phyloP scores from a whole-genome alignment of 345 rosid genomes.

The Boechera stricta region DNA sequence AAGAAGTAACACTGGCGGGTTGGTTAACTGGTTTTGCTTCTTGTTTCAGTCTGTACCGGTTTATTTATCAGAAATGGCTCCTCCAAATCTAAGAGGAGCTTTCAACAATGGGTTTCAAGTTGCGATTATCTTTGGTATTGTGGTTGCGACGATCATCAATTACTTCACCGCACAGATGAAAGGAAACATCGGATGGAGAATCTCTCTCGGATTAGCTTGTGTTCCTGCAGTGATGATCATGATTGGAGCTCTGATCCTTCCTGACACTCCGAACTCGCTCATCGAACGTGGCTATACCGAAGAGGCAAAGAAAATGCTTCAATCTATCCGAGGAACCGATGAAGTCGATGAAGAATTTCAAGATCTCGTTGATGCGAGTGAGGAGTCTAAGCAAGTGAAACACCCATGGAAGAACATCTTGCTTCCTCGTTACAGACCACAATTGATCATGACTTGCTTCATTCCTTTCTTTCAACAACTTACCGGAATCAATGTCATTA shows the following conservation, averaged over 20 bases:
- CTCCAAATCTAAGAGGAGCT: conserved; percentile 72
- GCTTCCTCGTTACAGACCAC: conserved; percentile 65
- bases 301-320: conserved; percentile 63
- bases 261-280: conserved; percentile 83
- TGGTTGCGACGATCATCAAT: conserved; percentile 70
- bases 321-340: conserved; percentile 58
- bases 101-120: conserved; percentile 82
- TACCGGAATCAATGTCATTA: conserved; percentile 79
- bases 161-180: conserved; percentile 59
- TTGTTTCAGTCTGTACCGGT: conserved; percentile 69
- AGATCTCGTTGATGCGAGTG: conserved; percentile 64
- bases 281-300: conserved; percentile 70
- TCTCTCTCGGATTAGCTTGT: conserved; percentile 69
- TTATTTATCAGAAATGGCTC: conserved; percentile 86
- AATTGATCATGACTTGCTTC: conserved; percentile 53
- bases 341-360: conserved; percentile 67
- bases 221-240: conserved; percentile 71
- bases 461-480: conserved; percentile 80
- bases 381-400: conserved; percentile 60
- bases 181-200: conserved; percentile 77
- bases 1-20: not conserved
- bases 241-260: conserved; percentile 65
- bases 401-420: conserved; percentile 75
- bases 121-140: conserved; percentile 73
- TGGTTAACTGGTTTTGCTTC: conserved; percentile 10